These are phyloP conservation scores for Glycyrrhiza uralensis DNA, from an alignment of 306 rosid genomes.

Conservation along the genomic window DNA sequence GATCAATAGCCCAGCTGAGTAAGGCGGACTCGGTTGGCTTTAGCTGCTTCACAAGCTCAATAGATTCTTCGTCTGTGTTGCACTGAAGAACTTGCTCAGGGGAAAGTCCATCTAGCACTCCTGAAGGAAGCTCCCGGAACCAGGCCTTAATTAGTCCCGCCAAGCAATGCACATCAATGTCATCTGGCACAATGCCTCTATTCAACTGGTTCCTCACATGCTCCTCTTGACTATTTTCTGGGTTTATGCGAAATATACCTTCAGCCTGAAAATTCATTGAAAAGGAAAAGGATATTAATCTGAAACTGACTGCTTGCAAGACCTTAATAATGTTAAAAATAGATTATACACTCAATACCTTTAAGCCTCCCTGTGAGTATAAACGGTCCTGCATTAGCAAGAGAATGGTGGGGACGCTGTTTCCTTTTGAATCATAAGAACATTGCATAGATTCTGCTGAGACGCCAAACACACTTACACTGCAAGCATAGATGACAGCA, in stretches of 20 bases:
- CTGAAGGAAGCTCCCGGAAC: slow-evolving; percentile 94
- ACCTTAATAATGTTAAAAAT: not conserved
- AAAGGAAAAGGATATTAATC: not conserved
- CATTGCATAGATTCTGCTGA: slow-evolving; percentile 98
- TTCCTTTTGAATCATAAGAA: slow-evolving; percentile 78
- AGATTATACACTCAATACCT: slow-evolving; percentile 40
- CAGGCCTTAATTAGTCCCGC: slow-evolving; percentile 94
- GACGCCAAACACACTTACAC: slow-evolving; percentile 89
- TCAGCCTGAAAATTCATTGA: slow-evolving; percentile 61
- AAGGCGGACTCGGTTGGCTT: slow-evolving; percentile 72
- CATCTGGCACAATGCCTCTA: slow-evolving; percentile 76
- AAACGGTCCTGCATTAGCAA: slow-evolving; percentile 92
- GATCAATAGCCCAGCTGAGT: slow-evolving; percentile 85
- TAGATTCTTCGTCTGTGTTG: slow-evolving; percentile 77
- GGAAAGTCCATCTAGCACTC: slow-evolving; percentile 91
- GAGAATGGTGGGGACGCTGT: slow-evolving; percentile 86
- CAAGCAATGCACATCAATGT: slow-evolving; percentile 86
- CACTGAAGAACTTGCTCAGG: slow-evolving; percentile 89
- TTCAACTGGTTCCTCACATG: slow-evolving; percentile 82
- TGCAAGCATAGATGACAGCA: slow-evolving; percentile 30
- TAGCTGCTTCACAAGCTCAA: slow-evolving; percentile 71
- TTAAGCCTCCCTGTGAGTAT: slow-evolving; percentile 78
- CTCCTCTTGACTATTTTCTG: slow-evolving; percentile 89
- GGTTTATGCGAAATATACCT: slow-evolving; percentile 91
- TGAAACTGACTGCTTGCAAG: not conserved